Evolutionary conservation across 108 stramenopile species (phyloP).

Genomic region (Poteriospumella lacustris): DNA sequence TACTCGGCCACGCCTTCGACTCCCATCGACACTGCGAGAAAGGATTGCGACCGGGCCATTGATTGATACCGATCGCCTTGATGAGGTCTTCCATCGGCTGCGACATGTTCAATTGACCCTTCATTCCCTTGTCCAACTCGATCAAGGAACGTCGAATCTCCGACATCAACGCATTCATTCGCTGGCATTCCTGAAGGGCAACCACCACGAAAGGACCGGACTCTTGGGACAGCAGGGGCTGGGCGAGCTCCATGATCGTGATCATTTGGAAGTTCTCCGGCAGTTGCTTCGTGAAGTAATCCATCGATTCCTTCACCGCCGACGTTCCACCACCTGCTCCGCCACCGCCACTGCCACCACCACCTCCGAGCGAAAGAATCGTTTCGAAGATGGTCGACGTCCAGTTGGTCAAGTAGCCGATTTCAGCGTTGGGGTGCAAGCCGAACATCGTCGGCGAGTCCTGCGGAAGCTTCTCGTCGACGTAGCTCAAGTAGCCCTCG

Average conservation of each 20-base stretch:
- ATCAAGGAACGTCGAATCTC: constrained; percentile 60
- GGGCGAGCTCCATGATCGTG: constrained; percentile 51
- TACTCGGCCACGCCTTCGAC: constrained; percentile 62
- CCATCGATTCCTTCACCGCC: constrained; percentile 43
- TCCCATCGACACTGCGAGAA: constrained; percentile 57
- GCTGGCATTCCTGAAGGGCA: constrained; percentile 66
- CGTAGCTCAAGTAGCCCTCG: constrained; percentile 57
- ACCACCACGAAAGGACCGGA: constrained; percentile 67
- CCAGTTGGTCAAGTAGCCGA: constrained; percentile 61
- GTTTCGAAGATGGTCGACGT: constrained; percentile 51
- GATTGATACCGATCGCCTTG: constrained; percentile 57
- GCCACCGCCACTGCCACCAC: constrained; percentile 42
- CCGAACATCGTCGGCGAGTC: constrained; percentile 70
- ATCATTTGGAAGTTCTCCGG: constrained; percentile 66
- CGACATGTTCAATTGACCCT: constrained; percentile 72
- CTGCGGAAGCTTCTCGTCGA: constrained; percentile 55
- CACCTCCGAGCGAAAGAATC: constrained; percentile 50
- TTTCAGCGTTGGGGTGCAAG: constrained; percentile 72
- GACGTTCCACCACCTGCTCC: constrained; percentile 43
- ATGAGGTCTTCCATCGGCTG: constrained; percentile 63
- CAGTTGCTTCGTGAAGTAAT: constrained; percentile 52
- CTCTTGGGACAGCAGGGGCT: constrained; percentile 55
- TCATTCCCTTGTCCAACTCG: constrained; percentile 72
- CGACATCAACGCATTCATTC: constrained; percentile 66
- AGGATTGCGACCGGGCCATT: constrained; percentile 65